phyloP scores from a whole-genome alignment of 345 rosid genomes.

The Rhizophora mangle region DNA sequence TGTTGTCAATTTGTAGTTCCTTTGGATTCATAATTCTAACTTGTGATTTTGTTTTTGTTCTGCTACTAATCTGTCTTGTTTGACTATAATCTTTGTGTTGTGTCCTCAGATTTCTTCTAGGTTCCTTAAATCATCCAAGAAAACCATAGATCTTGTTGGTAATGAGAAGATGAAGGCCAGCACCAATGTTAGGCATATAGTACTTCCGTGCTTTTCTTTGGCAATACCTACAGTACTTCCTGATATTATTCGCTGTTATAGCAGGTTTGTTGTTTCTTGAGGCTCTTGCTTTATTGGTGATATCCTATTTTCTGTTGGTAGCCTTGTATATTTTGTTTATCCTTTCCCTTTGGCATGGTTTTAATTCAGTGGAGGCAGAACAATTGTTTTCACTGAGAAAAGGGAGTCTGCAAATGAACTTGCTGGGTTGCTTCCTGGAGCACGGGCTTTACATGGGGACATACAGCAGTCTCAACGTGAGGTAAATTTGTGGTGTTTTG shows the following conservation, averaged over 20 bases:
- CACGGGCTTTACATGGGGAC: slow-evolving; percentile 90
- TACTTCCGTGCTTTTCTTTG: slow-evolving; percentile 68
- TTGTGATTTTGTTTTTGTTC: neutral
- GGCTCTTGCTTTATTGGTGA: neutral
- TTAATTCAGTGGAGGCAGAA: slow-evolving; percentile 80
- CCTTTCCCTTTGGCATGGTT: slow-evolving; percentile 1
- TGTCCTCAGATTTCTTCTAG: slow-evolving; percentile 56
- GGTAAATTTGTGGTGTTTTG: slow-evolving; percentile 36
- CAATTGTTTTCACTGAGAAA: slow-evolving; percentile 86
- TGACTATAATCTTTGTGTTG: slow-evolving; percentile 11
- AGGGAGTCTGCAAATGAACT: slow-evolving; percentile 89
- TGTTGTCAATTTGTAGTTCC: neutral
- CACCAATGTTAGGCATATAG: slow-evolving; percentile 79
- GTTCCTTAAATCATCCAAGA: slow-evolving; percentile 71
- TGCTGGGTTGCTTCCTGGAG: slow-evolving; percentile 74
- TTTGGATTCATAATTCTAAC: neutral
- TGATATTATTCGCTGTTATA: slow-evolving; percentile 83
- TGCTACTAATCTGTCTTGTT: neutral
- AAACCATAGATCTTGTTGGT: slow-evolving; percentile 96
- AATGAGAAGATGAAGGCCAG: slow-evolving; percentile 98
- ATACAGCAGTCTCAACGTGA: slow-evolving; percentile 92
- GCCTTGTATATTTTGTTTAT: neutral
- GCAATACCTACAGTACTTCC: slow-evolving; percentile 84
- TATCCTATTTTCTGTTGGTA: neutral
- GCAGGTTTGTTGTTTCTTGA: slow-evolving; percentile 54